Percentiles rank a stretch among this genome's conserved stretches.
Conservation (phyloP, 345 rosid species). For the Rhodomyrtus tomentosa region DNA sequence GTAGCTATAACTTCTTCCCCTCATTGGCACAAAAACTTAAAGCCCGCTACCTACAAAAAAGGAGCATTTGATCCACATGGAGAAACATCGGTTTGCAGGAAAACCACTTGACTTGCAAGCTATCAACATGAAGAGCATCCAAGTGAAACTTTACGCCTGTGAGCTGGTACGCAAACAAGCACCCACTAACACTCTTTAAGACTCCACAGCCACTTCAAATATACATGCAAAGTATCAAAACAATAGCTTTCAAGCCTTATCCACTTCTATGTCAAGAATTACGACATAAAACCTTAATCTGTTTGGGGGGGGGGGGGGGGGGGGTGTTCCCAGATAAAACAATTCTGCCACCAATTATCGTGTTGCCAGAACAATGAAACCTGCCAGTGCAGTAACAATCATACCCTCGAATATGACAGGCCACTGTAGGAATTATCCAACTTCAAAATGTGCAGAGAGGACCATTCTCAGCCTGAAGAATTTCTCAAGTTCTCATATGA, state of each 20-base stretch:
- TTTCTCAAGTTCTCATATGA: neutral
- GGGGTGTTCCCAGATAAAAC: neutral
- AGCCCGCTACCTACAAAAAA: neutral
- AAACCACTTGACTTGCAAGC: neutral
- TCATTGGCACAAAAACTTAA: slow-evolving; percentile 21
- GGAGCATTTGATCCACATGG: neutral
- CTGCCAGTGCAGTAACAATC: neutral
- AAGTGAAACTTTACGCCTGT: neutral
- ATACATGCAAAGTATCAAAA: neutral
- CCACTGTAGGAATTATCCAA: neutral
- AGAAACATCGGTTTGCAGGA: neutral
- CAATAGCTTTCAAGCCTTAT: neutral
- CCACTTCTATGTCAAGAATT: neutral
- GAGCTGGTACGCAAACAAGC: neutral
- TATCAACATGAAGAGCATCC: neutral
- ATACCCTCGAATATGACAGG: neutral
- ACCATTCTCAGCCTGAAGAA: neutral
- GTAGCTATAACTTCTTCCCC: slow-evolving; percentile 73
- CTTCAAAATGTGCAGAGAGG: neutral
- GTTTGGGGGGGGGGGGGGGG: too few species aligned
- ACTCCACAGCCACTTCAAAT: neutral
- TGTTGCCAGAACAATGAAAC: neutral
- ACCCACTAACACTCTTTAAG: neutral
- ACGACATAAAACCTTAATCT: neutral
- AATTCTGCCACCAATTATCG: neutral